These are phyloP conservation scores for Candida yuanshanica DNA, from an alignment of 805 yeast species.

Conservation along the genomic window DNA sequence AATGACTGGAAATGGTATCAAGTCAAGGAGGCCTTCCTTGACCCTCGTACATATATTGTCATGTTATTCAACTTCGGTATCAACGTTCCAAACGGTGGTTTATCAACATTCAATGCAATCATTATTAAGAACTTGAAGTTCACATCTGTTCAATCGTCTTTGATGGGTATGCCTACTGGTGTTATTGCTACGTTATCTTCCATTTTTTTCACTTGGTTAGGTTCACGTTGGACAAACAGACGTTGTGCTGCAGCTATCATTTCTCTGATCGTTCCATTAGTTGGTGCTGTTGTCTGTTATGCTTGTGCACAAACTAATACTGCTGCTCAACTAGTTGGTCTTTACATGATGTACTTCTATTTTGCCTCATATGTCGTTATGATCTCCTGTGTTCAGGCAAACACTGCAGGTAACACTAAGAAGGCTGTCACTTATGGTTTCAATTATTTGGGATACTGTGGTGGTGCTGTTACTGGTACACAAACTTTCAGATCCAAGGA, in stretches of 20 bases:
- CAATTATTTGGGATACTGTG: constrained; percentile 34
- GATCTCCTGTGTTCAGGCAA: constrained; percentile 31
- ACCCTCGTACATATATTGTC: constrained; percentile 31
- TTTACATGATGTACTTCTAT: constrained; percentile 30
- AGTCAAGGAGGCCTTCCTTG: constrained; percentile 37
- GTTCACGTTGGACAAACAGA: constrained; percentile 26
- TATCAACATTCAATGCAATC: constrained; percentile 24
- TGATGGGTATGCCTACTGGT: constrained; percentile 26
- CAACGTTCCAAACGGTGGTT: constrained; percentile 31
- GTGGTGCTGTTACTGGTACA: constrained; percentile 42
- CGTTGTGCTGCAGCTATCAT: constrained; percentile 23
- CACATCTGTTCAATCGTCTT: constrained; percentile 20
- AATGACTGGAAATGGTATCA: constrained; percentile 35
- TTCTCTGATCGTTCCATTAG: constrained; percentile 24
- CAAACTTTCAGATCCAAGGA: constrained; percentile 39
- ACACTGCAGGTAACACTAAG: constrained; percentile 44
- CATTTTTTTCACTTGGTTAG: constrained; percentile 28
- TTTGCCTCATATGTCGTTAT: constrained; percentile 28
- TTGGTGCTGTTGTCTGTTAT: constrained; percentile 25
- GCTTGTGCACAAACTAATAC: constrained; percentile 20
- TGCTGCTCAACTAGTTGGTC: constrained; percentile 25
- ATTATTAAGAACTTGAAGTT: constrained; percentile 22
- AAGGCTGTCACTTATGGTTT: constrained; percentile 32
- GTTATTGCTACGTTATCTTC: constrained; percentile 28
- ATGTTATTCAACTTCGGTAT: constrained; percentile 27